These are phyloP conservation scores for Cylindrodendrum hubeiense DNA, from an alignment of 2,329 filamentous ascomycete species.

Conservation along the genomic window DNA sequence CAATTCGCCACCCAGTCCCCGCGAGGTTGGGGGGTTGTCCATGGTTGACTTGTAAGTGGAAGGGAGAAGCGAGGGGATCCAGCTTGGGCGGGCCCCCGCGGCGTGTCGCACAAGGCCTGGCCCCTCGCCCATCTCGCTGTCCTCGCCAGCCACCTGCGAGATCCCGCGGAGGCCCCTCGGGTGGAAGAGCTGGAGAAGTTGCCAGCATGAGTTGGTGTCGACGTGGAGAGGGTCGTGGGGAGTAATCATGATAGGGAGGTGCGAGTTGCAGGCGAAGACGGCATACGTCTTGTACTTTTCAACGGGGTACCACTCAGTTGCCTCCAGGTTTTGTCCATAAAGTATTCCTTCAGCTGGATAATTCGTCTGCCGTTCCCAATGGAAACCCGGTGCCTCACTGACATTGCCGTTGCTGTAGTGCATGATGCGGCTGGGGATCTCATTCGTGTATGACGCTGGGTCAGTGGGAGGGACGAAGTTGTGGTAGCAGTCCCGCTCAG, in stretches of 20 bases:
- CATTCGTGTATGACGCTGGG: conserved; percentile 40
- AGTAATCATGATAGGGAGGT: conserved; percentile 51
- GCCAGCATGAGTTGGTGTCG: conserved; percentile 35
- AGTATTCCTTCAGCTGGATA: conserved; percentile 14
- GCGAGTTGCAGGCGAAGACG: conserved; percentile 53
- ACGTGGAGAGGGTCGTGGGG: conserved; percentile 34
- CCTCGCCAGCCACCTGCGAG: conserved; percentile 44
- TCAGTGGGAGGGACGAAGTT: conserved; percentile 48
- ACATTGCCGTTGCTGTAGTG: conserved; percentile 50
- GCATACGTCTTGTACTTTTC: conserved; percentile 42
- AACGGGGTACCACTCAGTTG: neutral
- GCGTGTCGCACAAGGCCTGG: conserved; percentile 43
- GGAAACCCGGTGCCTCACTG: conserved; percentile 33
- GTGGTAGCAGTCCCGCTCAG: conserved; percentile 13
- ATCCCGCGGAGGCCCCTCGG: conserved; percentile 36
- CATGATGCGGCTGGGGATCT: conserved; percentile 51
- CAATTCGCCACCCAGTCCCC: conserved; percentile 53
- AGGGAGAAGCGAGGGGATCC: conserved; percentile 55
- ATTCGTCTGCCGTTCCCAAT: conserved; percentile 33
- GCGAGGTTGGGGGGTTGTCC: conserved; percentile 32
- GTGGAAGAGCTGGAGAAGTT: conserved; percentile 47
- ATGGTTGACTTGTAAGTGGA: conserved; percentile 42
- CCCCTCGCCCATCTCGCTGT: conserved; percentile 29
- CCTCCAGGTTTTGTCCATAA: conserved; percentile 5
- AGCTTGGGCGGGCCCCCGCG: conserved; percentile 48